Conservation (phyloP, 108 stramenopile species). For the Nitzschia putrida region DNA sequence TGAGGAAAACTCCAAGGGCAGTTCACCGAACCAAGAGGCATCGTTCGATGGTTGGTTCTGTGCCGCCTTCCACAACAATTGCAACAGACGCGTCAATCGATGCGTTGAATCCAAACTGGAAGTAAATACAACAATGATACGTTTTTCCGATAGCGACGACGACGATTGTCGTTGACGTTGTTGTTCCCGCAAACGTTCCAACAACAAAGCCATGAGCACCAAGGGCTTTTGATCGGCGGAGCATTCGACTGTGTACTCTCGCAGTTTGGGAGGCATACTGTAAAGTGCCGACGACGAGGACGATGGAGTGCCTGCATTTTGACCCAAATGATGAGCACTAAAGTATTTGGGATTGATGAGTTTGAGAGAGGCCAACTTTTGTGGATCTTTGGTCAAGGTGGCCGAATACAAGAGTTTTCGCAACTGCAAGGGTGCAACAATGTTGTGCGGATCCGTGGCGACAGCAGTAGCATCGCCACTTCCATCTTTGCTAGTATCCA, state of each 20-base stretch:
- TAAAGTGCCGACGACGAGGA: constrained; percentile 25
- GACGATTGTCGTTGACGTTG: not conserved
- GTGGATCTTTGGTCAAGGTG: constrained; percentile 93
- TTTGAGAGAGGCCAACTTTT: constrained; percentile 86
- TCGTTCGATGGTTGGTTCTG: not conserved
- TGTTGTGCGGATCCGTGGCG: not conserved
- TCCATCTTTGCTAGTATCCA: not conserved
- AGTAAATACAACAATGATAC: constrained; percentile 85
- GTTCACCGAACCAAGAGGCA: constrained; percentile 4
- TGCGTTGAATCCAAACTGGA: constrained; percentile 95
- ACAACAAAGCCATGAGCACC: constrained; percentile 81
- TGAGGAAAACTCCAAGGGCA: constrained; percentile 76
- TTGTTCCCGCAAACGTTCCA: constrained; percentile 49
- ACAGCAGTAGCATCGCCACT: not conserved
- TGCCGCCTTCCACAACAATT: constrained; percentile 69
- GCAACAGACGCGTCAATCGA: constrained; percentile 85
- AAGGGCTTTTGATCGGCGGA: constrained; percentile 76
- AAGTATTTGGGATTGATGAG: constrained; percentile 88
- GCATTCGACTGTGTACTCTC: constrained; percentile 65
- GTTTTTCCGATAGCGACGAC: not conserved
- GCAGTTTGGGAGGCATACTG: constrained; percentile 53
- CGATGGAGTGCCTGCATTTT: constrained; percentile 3
- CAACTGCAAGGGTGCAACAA: constrained; percentile 52
- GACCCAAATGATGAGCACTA: constrained; percentile 69
- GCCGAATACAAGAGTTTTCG: constrained; percentile 88